phyloP scores from a whole-genome alignment of 176 grass and related monocot genomes.

The Aegilops tauschii region DNA sequence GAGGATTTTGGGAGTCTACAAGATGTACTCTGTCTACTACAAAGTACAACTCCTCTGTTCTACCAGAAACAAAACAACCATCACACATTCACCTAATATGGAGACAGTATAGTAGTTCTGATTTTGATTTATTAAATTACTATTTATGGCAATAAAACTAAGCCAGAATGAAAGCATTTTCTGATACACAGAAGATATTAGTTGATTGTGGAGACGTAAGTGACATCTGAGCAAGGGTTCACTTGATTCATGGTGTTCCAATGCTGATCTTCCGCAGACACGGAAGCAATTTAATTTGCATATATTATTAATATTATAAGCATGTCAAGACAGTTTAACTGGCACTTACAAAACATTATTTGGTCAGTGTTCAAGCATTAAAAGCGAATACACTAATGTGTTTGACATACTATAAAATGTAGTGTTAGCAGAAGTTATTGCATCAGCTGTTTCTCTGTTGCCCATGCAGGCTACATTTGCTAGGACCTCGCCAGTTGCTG shows the following conservation, averaged over 20 bases:
- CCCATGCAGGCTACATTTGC: slow-evolving; percentile 88
- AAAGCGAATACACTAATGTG: background rate
- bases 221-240: background rate
- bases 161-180: background rate
- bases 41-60: background rate
- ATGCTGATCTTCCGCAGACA: background rate
- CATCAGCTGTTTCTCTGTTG: slow-evolving; percentile 79
- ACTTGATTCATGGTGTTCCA: background rate
- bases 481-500: slow-evolving; percentile 88
- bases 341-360: background rate
- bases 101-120: background rate
- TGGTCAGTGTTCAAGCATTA: slow-evolving; percentile 1
- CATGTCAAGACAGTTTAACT: background rate
- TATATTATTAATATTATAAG: background rate
- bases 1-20: background rate
- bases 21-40: background rate
- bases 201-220: background rate
- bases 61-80: background rate
- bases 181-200: background rate
- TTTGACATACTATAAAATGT: slow-evolving; percentile 68
- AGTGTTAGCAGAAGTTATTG: slow-evolving; percentile 78
- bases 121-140: slow-evolving; percentile 18
- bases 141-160: background rate
- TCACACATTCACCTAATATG: slow-evolving; percentile 21
- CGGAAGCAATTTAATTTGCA: background rate